These are phyloP conservation scores for Kuraishia cidri DNA, from an alignment of 805 yeast species.

Conservation along the genomic window DNA sequence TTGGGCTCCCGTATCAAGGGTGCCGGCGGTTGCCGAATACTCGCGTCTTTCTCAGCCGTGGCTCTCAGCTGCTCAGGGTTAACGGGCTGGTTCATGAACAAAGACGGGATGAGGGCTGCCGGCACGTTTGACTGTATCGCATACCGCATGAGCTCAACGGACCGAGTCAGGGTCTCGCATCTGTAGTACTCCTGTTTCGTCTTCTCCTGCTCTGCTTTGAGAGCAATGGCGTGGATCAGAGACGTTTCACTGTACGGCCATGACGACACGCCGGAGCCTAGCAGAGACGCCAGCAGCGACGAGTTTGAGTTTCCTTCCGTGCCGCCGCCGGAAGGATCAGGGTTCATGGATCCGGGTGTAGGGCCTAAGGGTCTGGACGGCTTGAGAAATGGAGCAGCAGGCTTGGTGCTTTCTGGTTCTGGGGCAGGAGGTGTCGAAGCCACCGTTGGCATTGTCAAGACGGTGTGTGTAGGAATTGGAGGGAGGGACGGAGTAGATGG, in stretches of 20 bases:
- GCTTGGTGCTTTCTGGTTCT: too few relatives aligned
- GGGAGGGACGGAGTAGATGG: too few relatives aligned
- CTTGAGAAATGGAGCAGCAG: too few relatives aligned
- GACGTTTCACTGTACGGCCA: slow-evolving; percentile 56
- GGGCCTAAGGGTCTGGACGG: too few relatives aligned
- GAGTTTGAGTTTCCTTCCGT: too few relatives aligned
- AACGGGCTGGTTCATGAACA: slow-evolving; percentile 25
- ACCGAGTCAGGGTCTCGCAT: slow-evolving; percentile 50
- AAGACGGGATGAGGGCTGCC: slow-evolving; percentile 45
- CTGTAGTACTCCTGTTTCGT: slow-evolving; percentile 75
- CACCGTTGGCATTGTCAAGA: too few relatives aligned
- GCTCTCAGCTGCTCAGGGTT: slow-evolving; percentile 2
- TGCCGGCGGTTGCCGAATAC: background rate
- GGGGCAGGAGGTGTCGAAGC: too few relatives aligned
- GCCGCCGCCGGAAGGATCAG: too few relatives aligned
- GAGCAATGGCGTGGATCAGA: slow-evolving; percentile 45
- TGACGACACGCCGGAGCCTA: slow-evolving; percentile 42
- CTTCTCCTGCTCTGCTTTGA: slow-evolving; percentile 64
- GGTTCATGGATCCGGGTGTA: too few relatives aligned
- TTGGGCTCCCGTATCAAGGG: background rate
- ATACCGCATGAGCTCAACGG: slow-evolving; percentile 51
- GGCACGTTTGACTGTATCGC: slow-evolving; percentile 62
- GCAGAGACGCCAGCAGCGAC: slow-evolving; percentile 33
- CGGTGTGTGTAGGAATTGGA: too few relatives aligned
- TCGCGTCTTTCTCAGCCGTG: slow-evolving; percentile 2